Evolutionary conservation across 1,284 basidiomycete species (phyloP), one percentile per base, ranked within the genome.

Genomic region (Puccinia hordei): DNA sequence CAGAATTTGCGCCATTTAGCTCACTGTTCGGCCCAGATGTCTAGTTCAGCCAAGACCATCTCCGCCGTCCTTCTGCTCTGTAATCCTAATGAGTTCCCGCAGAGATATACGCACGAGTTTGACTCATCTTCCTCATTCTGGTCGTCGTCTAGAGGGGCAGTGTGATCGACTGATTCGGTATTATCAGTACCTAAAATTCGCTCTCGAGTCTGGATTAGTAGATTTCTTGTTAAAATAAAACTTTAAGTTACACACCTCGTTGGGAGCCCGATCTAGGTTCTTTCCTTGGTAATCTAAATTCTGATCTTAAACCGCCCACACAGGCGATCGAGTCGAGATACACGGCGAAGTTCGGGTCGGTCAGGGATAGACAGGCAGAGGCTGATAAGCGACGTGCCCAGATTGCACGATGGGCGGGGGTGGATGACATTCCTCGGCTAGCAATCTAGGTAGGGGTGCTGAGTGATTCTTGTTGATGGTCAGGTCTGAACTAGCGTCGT

Each of bases 21-120:
- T 85, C 85, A 94, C 94, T 89, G 89, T 81, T 90, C 89, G 46
- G 88, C 90, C 97, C 96, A 99, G n/a, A 92, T 91, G 73, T 90
- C 87, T 66, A 99, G 86, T 86, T 99, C 97, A 86, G 96, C 90
- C 83, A 92, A 87, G 44, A 99, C 87, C 76, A 94, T 88, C 83
- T 89, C 84, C 81, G 90, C 88, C 30, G 93, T 91, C 55, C 90
- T 88, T 85, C 91, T 93, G 61, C 92, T 90, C 83, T 95, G 88
- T 68, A 92, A 89, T 0, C 96, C 96, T 3, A 99, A 89, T 61
- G 95, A 98, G 87, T 99, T 99, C 65, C 96, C 97, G 86, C 94
- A 97, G 73, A 99, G 90, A 86, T 99, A 99, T 57, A 91, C 90
- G 85, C 90, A 90, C 80, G 88, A 87, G 77, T 86, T 46, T 0